Evolutionary conservation across 176 grass and related monocot genomes (phyloP), one percentile per base, ranked within the genome.

Genomic region (Raddia guianensis): DNA sequence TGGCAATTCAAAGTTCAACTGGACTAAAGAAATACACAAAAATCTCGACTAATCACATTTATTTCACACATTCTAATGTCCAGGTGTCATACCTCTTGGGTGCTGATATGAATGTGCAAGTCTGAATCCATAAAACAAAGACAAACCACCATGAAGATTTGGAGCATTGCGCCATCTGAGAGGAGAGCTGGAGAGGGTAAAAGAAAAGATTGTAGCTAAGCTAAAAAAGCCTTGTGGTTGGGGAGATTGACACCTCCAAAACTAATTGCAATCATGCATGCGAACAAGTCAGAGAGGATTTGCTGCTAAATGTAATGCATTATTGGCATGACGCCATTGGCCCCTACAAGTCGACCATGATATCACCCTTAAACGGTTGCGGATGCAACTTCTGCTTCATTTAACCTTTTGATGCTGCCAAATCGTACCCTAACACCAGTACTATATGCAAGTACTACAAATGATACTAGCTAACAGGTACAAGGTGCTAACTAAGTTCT

Each of bases 221-320:
- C 46, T 84, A 80, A 75, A 70, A 70, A 70, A 54, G 21, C 63
- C 82, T 80, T 80, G 76, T 80, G 87, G 81, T 9, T 70, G 70
- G 47, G 76, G 12, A 12, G 63, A 42, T 84, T 34, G 76, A 80
- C 68, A 80, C 75, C 75, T 87, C 50, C 71, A 80, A 74, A 74
- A 75, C 45, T 48, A 83, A 68, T 47, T 18, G 18, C 81, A 89
- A 75, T 85, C 76, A 80, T 63, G 45, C 62, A 75, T 9, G 53
- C 6, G 37, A 40, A 7, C 21, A 16, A 48, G 82, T 80, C 81
- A 84, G 66, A 42, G 8, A 72, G 12, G 46, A 49, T 19, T 55
- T 16, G 48, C 0, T 1, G 6, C 82, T 89, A 75, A 89, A 71
- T 89, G 48, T 80, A 81, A n/a, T 81, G 72, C 64, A 85, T 85